Base-by-base conservation (phyloP, 768 basidiomycete species). In the Paxillus ammoniavirescens region DNA sequence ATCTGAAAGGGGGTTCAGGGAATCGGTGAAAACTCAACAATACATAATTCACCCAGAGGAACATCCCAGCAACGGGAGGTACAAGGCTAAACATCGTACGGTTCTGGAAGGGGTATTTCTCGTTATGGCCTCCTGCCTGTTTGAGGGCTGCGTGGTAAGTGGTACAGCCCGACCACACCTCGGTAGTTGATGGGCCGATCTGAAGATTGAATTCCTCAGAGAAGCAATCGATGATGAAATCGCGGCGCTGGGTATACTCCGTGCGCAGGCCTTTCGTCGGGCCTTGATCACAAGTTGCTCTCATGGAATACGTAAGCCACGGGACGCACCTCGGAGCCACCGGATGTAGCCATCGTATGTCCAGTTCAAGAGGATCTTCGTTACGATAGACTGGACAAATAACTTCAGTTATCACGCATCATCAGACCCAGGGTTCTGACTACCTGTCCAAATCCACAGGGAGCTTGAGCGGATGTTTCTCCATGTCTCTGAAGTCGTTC, bases 1-100 rank as follows among this genome's bases (percentile, higher is more conserved):
- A 92, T 61, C 86, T 89, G 15, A 48, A 42, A 2, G 49, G 21
- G 47, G 57, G 50, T 49, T 37, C 45, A 12, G 45, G 13, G 31
- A 40, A 28, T 31, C 26, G 14, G 8, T 31, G 18, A 26, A 26
- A 26, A 7, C 40, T 9, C 23, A 26, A 31, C 21, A 50, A 18
- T 28, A 52, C 26, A 65, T 77, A 49, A 30, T 46, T 31, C 63
- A 83, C 83, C 85, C 85, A 88, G 31, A 86, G 57, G 69, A 91
- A 93, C 91, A 93, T 94, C 8, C 91, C 91, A n/a, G 86, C 78
- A 2, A 80, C 79, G 0, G 91, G 90, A 12, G 89, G 86, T 2
- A 89, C 79, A 64, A 91, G 86, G 44, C 81, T 83, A 57, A 91
- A 79, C 54, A 86, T 62, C 21, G 76, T 64, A 9, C 60, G 66